phyloP scores from a whole-genome alignment of 768 basidiomycete species.

The Lactarius tabidus region DNA sequence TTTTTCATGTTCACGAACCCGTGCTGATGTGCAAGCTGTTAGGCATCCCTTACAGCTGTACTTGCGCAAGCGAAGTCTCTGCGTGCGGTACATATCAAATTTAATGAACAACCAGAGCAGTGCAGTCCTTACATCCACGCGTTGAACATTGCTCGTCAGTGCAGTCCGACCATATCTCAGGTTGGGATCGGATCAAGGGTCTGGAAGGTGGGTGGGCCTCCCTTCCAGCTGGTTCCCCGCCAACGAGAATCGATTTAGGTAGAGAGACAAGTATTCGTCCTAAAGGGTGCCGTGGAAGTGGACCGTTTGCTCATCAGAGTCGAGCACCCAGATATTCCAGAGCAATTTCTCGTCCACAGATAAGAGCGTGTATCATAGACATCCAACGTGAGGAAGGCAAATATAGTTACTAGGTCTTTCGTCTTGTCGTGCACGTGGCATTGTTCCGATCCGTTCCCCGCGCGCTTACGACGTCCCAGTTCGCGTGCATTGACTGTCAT shows the following conservation, averaged over 20 bases:
- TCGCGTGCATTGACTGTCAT: neutral
- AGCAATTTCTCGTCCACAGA: slow-evolving; percentile 8
- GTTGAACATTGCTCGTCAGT: slow-evolving; percentile 44
- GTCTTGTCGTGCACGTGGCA: too few relatives aligned
- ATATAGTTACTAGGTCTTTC: too few relatives aligned
- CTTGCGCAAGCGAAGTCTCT: slow-evolving; percentile 47
- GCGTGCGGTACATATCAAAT: slow-evolving; percentile 58
- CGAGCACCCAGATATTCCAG: slow-evolving; percentile 12
- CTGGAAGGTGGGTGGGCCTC: slow-evolving; percentile 52
- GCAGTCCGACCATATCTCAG: slow-evolving; percentile 49
- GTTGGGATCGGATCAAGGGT: slow-evolving; percentile 68
- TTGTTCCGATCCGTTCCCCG: too few relatives aligned
- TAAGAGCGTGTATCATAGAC: neutral
- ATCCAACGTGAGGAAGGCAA: neutral
- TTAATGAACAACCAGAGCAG: slow-evolving; percentile 28
- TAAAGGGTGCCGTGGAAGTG: neutral
- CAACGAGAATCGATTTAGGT: slow-evolving; percentile 5
- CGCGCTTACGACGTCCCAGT: too few relatives aligned
- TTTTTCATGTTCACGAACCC: neutral
- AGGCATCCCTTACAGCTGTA: slow-evolving; percentile 41
- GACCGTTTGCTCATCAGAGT: neutral
- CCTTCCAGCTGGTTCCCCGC: neutral
- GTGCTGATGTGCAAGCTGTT: neutral
- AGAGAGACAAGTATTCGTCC: slow-evolving; percentile 3
- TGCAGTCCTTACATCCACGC: slow-evolving; percentile 23